Evolutionary conservation across 2,329 filamentous ascomycete species (phyloP).

Genomic region (Dothideomycetidae sp.): DNA sequence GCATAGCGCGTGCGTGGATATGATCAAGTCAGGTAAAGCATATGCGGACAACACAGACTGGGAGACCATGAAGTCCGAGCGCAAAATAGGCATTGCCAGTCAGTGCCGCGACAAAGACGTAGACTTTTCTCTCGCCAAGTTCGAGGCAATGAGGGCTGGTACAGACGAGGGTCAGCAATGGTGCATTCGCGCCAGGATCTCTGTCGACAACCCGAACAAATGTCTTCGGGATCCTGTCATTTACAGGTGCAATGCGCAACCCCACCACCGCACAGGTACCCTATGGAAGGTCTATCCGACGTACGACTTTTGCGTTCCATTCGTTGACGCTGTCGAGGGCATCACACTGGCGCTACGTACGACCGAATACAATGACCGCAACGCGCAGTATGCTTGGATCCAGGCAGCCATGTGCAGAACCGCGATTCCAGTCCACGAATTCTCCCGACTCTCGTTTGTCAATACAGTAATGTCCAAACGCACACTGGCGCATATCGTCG

Average conservation of each 20-base stretch:
- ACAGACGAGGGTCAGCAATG: constrained; percentile 64
- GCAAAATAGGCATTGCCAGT: constrained; percentile 72
- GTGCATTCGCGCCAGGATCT: constrained; percentile 93
- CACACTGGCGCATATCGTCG: constrained; percentile 72
- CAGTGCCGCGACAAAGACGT: constrained; percentile 61
- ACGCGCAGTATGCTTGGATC: constrained; percentile 81
- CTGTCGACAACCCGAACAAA: constrained; percentile 83
- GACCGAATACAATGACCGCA: constrained; percentile 77
- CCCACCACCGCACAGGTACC: constrained; percentile 64
- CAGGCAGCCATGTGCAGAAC: constrained; percentile 58
- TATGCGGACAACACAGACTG: constrained; percentile 92
- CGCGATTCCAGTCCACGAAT: constrained; percentile 73
- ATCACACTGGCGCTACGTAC: constrained; percentile 73
- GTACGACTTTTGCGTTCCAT: constrained; percentile 74
- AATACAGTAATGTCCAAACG: constrained; percentile 72
- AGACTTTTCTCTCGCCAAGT: constrained; percentile 73
- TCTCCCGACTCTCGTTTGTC: constrained; percentile 72
- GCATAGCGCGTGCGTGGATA: constrained; percentile 63
- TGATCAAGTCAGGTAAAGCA: constrained; percentile 76
- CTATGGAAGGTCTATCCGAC: constrained; percentile 79
- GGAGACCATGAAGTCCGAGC: constrained; percentile 72
- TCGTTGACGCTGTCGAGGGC: constrained; percentile 67
- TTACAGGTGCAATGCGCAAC: constrained; percentile 71
- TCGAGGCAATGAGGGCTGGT: constrained; percentile 86
- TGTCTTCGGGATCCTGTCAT: constrained; percentile 94